Evolutionary conservation across 192 early-diverging fungal genomes (phyloP), one percentile per base, ranked within the genome.

Genomic region (Coemansia nantahalensis): DNA sequence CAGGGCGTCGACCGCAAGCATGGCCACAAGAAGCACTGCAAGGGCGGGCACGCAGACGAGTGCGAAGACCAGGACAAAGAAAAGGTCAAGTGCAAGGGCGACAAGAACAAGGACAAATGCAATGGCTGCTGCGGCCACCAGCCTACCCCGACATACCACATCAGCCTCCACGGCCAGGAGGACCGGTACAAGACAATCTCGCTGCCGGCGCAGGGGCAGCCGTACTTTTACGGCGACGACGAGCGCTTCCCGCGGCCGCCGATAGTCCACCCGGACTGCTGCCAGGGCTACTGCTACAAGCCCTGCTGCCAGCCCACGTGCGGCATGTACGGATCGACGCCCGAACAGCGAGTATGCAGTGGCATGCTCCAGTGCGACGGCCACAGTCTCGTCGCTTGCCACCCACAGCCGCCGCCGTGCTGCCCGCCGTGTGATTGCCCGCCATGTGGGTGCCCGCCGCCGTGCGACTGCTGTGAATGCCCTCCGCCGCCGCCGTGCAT

Each of bases 81-180:
- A 7, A 28, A 28, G 26, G 14, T 2, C 12, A 7, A 2, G 36
- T 37, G 14, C 3, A 7, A 3, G 16, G 45, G 35, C 41, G 16
- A 30, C 35, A 45, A 64, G 19, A 34, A 40, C 41, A 45, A 19
- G 16, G 28, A 45, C 8, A 37, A 48, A 21, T 8, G 16, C 41
- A 19, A 47, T 10, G 10, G 43, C 53, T 56, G 55, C 39, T 35
- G 45, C 59, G 34, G 53, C 23, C 36, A 52, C 19, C 38, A 58
- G 42, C 55, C 45, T 10, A 56, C 56, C 5, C 68, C 68, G 1
- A 72, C 68, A n/a, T 72, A 72, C 44, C 68, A 72, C 28, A 55
- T 71, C 23, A 55, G 48, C 21, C 21, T 71, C 10, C 35, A 53
- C 42, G 15, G 34, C 33, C 42, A 64, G 26, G 61, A 71, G 18